Evolutionary conservation across 108 stramenopile species (phyloP).

Genomic region (Fragilaria crotonensis): DNA sequence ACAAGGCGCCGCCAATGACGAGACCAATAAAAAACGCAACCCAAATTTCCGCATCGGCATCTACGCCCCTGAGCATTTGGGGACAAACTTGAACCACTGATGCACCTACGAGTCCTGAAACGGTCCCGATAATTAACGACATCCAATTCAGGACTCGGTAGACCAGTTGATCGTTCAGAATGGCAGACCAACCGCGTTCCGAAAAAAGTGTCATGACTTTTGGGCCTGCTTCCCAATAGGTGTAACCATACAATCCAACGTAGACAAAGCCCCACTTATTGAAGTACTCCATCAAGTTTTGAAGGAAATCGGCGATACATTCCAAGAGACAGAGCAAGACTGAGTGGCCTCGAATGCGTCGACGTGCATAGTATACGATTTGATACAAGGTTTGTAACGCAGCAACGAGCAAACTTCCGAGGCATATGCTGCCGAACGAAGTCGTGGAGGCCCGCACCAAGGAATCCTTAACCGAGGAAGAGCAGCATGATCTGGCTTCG

Average conservation of each 20-base stretch:
- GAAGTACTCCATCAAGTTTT: conserved; percentile 46
- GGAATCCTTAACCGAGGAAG: conserved; percentile 32
- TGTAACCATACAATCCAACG: conserved; percentile 75
- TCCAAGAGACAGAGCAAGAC: conserved; percentile 34
- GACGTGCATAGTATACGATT: conserved; percentile 22
- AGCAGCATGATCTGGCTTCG: conserved; percentile 32
- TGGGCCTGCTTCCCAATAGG: conserved; percentile 57
- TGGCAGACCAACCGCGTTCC: conserved; percentile 54
- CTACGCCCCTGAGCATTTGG: neutral
- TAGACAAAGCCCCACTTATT: conserved; percentile 49
- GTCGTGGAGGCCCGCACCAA: conserved; percentile 39
- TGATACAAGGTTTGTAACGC: conserved; percentile 44
- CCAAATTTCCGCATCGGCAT: neutral
- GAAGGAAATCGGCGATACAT: conserved; percentile 35
- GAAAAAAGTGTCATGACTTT: conserved; percentile 46
- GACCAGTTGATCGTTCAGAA: conserved; percentile 58
- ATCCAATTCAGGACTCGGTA: conserved; percentile 27
- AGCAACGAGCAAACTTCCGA: conserved; percentile 71
- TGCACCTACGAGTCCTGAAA: conserved; percentile 35
- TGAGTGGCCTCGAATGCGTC: conserved; percentile 2
- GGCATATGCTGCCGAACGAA: conserved; percentile 69
- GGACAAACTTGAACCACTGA: conserved; percentile 3
- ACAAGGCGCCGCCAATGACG: conserved; percentile 12
- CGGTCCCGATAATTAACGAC: conserved; percentile 42
- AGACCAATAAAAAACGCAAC: neutral